These are phyloP conservation scores for Neonectria ditissima DNA, from an alignment of 2,329 filamentous ascomycete genomes.

Conservation along the genomic window DNA sequence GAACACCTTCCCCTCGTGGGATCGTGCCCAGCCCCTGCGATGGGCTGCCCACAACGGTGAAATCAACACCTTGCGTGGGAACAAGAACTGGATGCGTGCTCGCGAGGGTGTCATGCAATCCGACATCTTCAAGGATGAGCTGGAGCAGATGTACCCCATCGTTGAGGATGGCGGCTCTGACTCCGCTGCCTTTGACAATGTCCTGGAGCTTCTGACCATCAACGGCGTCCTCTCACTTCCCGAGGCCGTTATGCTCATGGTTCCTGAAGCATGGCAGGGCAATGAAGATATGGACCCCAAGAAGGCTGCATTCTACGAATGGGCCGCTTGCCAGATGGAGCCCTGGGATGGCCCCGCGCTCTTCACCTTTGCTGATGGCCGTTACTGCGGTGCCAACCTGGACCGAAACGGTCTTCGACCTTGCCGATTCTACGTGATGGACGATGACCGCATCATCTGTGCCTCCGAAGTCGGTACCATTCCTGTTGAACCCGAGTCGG, in stretches of 20 bases:
- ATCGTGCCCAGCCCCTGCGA: slow-evolving; percentile 93
- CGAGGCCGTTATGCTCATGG: slow-evolving; percentile 98
- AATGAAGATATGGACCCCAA: slow-evolving; percentile 92
- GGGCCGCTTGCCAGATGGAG: slow-evolving; percentile 99
- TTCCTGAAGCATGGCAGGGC: slow-evolving; percentile 97
- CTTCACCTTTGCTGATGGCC: slow-evolving; percentile 96
- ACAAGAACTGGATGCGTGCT: slow-evolving; percentile 99
- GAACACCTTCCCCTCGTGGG: slow-evolving; percentile 98
- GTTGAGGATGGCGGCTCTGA: slow-evolving; percentile 97
- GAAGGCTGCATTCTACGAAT: slow-evolving; percentile 98
- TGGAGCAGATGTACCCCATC: slow-evolving; percentile 91
- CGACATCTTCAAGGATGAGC: slow-evolving; percentile 89
- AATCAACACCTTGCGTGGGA: slow-evolving; percentile 96
- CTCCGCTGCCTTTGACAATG: slow-evolving; percentile 97
- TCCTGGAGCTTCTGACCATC: slow-evolving; percentile 91
- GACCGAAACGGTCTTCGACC: slow-evolving; percentile 95
- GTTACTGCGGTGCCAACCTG: slow-evolving; percentile 96
- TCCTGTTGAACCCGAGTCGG: slow-evolving; percentile 86
- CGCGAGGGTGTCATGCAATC: slow-evolving; percentile 96
- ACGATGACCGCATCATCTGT: slow-evolving; percentile 97
- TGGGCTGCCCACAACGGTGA: slow-evolving; percentile 99
- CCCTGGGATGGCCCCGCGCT: slow-evolving; percentile 97
- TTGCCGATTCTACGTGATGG: slow-evolving; percentile 96
- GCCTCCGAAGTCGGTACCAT: slow-evolving; percentile 97
- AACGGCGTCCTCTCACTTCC: slow-evolving; percentile 95